Evolutionary conservation across 1,284 basidiomycete genomes (phyloP).

Genomic region (Meripilus lineatus): DNA sequence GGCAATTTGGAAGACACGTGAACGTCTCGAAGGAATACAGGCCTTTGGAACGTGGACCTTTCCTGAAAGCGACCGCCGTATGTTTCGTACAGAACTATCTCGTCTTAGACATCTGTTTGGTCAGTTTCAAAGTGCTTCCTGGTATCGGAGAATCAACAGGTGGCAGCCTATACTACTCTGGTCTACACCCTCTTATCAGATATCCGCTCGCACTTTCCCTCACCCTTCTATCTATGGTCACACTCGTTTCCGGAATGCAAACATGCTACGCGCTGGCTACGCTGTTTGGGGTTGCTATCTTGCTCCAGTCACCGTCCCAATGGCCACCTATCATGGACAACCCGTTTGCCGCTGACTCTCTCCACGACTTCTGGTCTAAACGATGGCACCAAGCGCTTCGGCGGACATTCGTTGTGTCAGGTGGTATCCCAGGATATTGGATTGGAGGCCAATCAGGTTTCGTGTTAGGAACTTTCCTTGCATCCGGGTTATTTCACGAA

Average conservation of each 20-base stretch:
- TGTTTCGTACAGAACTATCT: constrained; percentile 51
- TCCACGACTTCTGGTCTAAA: constrained; percentile 67
- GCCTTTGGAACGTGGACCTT: constrained; percentile 43
- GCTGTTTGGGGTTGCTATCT: constrained; percentile 50
- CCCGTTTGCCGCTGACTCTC: constrained; percentile 59
- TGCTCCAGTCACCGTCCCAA: constrained; percentile 45
- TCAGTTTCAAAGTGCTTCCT: constrained; percentile 57
- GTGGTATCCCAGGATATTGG: constrained; percentile 57
- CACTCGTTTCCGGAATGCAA: constrained; percentile 54
- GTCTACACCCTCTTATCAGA: constrained; percentile 43
- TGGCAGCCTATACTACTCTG: constrained; percentile 58
- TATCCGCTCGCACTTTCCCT: constrained; percentile 54
- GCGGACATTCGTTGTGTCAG: constrained; percentile 62
- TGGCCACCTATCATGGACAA: constrained; percentile 70
- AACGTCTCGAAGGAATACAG: constrained; percentile 47
- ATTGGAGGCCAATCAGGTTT: constrained; percentile 26
- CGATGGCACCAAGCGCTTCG: constrained; percentile 74
- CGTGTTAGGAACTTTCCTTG: constrained; percentile 55
- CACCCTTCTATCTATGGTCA: constrained; percentile 50
- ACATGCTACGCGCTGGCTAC: constrained; percentile 59
- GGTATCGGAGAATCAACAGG: constrained; percentile 53
- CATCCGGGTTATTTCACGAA: constrained; percentile 68
- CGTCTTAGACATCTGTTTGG: constrained; percentile 54
- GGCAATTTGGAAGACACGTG: constrained; percentile 55
- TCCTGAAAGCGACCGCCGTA: constrained; percentile 46